Conservation (phyloP, 306 rosid species). For the Morella rubra region DNA sequence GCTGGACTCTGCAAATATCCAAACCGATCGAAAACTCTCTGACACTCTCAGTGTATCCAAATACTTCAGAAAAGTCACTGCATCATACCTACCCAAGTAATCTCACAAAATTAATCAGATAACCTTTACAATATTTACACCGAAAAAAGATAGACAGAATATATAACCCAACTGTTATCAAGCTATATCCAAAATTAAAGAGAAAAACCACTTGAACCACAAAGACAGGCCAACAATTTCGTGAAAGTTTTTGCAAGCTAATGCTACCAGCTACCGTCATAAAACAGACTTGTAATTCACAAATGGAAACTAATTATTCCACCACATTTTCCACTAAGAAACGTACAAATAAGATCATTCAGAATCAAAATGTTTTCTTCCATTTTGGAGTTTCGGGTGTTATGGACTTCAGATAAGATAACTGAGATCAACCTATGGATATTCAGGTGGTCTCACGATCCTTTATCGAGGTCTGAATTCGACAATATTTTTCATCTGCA, state of each 20-base stretch:
- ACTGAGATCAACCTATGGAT: too few species aligned
- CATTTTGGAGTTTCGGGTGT: too few species aligned
- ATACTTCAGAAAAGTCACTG: constrained; percentile 88
- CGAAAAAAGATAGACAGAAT: background rate
- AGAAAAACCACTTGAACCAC: background rate
- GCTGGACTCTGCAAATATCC: constrained; percentile 98
- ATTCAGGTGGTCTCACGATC: too few species aligned
- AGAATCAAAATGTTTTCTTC: too few species aligned
- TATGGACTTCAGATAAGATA: too few species aligned
- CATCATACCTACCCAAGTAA: constrained; percentile 70
- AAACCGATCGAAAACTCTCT: constrained; percentile 87
- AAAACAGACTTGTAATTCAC: background rate
- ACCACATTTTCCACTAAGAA: background rate
- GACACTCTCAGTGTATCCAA: constrained; percentile 92
- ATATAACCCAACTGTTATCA: background rate
- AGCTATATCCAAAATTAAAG: background rate
- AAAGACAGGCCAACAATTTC: too few species aligned
- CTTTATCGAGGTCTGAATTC: too few species aligned
- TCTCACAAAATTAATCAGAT: constrained; percentile 34
- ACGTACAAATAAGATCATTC: too few species aligned
- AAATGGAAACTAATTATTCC: background rate
- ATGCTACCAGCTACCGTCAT: background rate
- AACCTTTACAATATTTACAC: background rate
- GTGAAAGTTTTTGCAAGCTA: background rate
- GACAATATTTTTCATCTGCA: too few species aligned